Percentiles rank a stretch among this genome's conserved stretches.
These are phyloP conservation scores for Amanita inopinata DNA, from an alignment of 768 basidiomycete species.

Conservation along the genomic window DNA sequence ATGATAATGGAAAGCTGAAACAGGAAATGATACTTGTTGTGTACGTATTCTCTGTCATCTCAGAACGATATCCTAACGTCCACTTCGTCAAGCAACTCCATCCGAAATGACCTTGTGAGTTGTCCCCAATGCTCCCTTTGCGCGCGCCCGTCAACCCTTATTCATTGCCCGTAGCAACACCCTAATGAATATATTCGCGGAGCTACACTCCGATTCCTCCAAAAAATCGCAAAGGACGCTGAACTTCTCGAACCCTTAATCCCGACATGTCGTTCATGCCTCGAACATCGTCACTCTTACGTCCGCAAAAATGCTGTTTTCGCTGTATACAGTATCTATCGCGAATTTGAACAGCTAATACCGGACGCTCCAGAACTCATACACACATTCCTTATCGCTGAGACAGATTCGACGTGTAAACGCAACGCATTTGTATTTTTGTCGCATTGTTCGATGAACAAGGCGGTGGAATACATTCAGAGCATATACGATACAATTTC, in stretches of 20 bases:
- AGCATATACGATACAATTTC: conserved; percentile 78
- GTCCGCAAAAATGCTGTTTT: conserved; percentile 99
- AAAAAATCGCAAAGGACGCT: conserved; percentile 87
- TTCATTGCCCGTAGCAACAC: conserved; percentile 68
- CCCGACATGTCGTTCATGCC: conserved; percentile 85
- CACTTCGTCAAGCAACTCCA: conserved; percentile 64
- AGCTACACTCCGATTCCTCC: conserved; percentile 91
- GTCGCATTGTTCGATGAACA: conserved; percentile 74
- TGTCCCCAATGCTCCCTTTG: conserved; percentile 1
- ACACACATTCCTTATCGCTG: conserved; percentile 91
- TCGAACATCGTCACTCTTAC: conserved; percentile 96
- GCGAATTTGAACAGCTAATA: conserved; percentile 88
- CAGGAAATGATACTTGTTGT: conserved; percentile 99
- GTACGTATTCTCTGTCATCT: conserved; percentile 38
- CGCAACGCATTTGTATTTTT: conserved; percentile 97
- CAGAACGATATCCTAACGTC: conserved; percentile 10
- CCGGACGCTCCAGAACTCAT: conserved; percentile 96
- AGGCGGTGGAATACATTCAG: conserved; percentile 87
- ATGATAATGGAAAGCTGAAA: conserved; percentile 94
- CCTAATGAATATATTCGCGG: conserved; percentile 99
- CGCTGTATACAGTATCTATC: conserved; percentile 89
- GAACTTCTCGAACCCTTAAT: conserved; percentile 95
- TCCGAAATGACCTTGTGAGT: conserved; percentile 91
- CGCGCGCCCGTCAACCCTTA: conserved; percentile 9
- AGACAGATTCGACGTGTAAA: conserved; percentile 93